phyloP scores from a whole-genome alignment of 345 rosid genomes.

The Excoecaria cochinchinensis region DNA sequence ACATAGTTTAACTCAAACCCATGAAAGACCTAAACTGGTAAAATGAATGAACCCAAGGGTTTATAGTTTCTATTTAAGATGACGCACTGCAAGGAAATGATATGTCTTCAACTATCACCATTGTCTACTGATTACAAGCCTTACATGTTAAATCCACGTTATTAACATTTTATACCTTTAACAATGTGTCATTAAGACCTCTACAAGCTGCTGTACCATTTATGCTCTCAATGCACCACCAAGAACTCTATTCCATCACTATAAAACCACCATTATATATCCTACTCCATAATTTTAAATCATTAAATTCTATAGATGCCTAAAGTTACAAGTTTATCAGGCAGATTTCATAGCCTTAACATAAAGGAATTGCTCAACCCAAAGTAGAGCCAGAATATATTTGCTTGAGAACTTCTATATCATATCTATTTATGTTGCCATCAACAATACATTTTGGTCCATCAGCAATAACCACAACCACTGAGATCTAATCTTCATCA shows the following conservation, averaged over 20 bases:
- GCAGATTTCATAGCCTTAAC: not conserved
- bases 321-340: not conserved
- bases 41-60: not conserved
- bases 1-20: not conserved
- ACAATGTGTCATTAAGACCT: not conserved
- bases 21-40: not conserved
- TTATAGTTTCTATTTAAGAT: not conserved
- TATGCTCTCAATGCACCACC: not conserved
- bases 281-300: not conserved
- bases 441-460: not conserved
- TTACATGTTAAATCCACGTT: not conserved
- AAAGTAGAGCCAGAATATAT: not conserved
- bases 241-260: not conserved
- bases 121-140: not conserved
- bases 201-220: conserved; percentile 2
- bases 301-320: not conserved
- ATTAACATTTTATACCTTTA: not conserved
- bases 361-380: conserved; percentile 3
- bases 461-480: not conserved
- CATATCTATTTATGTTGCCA: not conserved
- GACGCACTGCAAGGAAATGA: not conserved
- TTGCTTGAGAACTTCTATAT: not conserved
- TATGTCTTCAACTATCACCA: too few relatives aligned
- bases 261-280: not conserved
- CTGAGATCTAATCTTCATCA: not conserved